Evolutionary conservation across 768 basidiomycete species (phyloP), one percentile per base, ranked within the genome.

Genomic region (Hericium coralloides): DNA sequence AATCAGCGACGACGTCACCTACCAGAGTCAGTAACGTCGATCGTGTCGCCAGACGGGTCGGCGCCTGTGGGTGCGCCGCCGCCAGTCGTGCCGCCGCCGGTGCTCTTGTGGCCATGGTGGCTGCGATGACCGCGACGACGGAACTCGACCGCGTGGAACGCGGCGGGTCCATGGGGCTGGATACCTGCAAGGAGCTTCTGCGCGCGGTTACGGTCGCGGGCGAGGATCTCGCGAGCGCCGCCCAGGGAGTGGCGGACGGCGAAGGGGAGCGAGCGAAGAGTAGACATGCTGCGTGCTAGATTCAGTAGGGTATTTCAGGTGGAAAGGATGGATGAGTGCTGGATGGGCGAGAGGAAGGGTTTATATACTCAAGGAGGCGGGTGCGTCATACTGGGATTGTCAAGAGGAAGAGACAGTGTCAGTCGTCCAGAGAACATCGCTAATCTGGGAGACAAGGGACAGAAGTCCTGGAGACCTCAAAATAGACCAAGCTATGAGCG

Each of bases 11-110:
- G 25, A 15, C 10, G 38, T 53, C 49, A 14, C 67, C 36, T 56
- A 74, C 78, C 75, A 53, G 83, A 71, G 65, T 84, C 79, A 43
- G 79, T 83, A 49, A 79, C 82, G 52, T 84, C 79, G 57, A 84
- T 76, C 49, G 73, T 77, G 37, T 69, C 62, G 52, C 60, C 66
- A 20, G 55, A 38, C 3, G 60, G 47, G 20, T 59, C 41, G n/a
- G 58, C 55, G 39, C 56, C 58, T 18, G 41, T 38, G 31, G 26
- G 31, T 9, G 31, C 31, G 31, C 31, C 31, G 15, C 48, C 17
- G 17, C 57, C 59, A 12, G 63, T 43, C 18, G 57, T n/a, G 6
- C 43, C 43, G 20, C 49, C 49, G 6, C 18, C 20, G 17, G 49
- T 50, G 3, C 10, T 17, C 15, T 17, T 17, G 50, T 59, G 63